Conservation (phyloP, 306 rosid genomes). For the Citrullus mucosospermus region DNA sequence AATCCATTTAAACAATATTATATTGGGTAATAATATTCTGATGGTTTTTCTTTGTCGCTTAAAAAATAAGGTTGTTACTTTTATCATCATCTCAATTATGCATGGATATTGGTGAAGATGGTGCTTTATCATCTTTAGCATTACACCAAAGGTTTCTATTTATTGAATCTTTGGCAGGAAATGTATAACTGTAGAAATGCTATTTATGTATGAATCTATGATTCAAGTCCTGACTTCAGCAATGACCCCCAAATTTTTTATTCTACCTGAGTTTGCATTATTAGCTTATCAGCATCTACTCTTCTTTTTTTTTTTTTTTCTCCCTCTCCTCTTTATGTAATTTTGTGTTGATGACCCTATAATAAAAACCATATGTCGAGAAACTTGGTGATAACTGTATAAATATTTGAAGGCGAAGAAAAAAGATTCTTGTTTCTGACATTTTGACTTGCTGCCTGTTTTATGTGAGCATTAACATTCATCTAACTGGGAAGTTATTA, state of each 20-base stretch:
- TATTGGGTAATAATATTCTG: not conserved
- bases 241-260: not conserved
- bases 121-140: not conserved
- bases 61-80: not conserved
- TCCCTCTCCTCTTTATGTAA: not conserved
- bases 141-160: not conserved
- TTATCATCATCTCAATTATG: not conserved
- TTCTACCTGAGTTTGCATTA: not conserved
- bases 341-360: not conserved
- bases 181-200: not conserved
- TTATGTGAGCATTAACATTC: not conserved
- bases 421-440: not conserved
- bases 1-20: not conserved
- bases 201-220: not conserved
- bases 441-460: not conserved
- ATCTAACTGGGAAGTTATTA: conserved; percentile 15
- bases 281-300: not conserved
- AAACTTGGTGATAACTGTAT: not conserved
- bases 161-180: not conserved
- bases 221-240: not conserved
- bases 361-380: not conserved
- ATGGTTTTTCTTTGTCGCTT: not conserved
- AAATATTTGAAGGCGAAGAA: not conserved
- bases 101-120: not conserved
- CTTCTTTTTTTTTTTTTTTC: not conserved